Base-by-base conservation (phyloP, 495 filamentous ascomycete species). In the Trichocladium uniseriatum region DNA sequence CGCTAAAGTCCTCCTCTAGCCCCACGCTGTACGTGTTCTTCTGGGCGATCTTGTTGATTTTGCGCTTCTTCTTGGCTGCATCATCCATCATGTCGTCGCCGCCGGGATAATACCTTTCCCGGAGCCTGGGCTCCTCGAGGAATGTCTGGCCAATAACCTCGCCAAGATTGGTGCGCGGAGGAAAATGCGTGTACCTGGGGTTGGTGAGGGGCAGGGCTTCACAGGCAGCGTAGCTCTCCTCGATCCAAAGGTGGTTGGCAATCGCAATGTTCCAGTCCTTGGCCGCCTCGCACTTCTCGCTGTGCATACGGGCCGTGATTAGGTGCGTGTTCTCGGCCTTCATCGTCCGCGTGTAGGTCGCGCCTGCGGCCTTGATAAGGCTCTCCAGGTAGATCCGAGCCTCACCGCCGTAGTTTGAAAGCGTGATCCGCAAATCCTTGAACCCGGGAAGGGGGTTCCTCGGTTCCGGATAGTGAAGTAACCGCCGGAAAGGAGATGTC, bases 391-490 rank as follows among this genome's bases (percentile, higher is more conserved):
- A 99, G 36, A 86, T 78, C 27, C 92, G 79, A 9, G 91, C 89
- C 65, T 99, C 94, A 15, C 92, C 92, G 24, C 86, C 85, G 61
- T 99, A 99, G 64, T 96, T 97, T 0, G 91, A 95, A 2, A 99
- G 69, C 47, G 87, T 90, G 54, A 99, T 92, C 47, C 71, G 76
- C 58, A 82, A 73, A 9, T 75, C 72, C 52, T 84, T 62, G 61
- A 97, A 95, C 1, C 86, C 90, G 0, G 85, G 82, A 15, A 99
- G 78, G 2, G 84, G 83, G 2, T 77, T 63, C 27, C 75, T 77
- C 20, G 87, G 82, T 35, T 92, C 59, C 2, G 92, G 92, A 58
- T 97, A 99, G 60, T 97, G 92, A 18, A 99, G 71, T 6, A 97
- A 71, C 43, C 87, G 79, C 16, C 78, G 75, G 48, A 87, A 67